These are phyloP conservation scores for Cymbopogon citratus DNA, from an alignment of 176 grass and related monocot genomes.

Conservation along the genomic window DNA sequence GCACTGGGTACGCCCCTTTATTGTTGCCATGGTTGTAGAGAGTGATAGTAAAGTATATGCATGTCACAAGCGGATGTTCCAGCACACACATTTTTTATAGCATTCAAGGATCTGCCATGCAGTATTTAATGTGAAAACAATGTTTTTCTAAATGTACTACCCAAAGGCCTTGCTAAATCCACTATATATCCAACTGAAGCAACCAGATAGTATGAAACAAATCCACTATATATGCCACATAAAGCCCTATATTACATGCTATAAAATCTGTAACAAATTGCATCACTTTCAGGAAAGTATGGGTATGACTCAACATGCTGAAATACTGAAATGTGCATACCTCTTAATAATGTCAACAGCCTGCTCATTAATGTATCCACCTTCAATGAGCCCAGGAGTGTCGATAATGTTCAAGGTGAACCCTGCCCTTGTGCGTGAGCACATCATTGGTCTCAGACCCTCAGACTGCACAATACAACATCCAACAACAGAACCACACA, in stretches of 20 bases:
- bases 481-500: not conserved
- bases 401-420: conserved; percentile 98
- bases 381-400: conserved; percentile 91
- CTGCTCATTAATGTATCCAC: conserved; percentile 94
- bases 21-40: not conserved
- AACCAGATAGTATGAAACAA: conserved; percentile 17
- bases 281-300: not conserved
- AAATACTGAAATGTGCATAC: conserved; percentile 23
- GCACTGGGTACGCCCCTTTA: too few relatives aligned
- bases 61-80: not conserved
- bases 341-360: conserved; percentile 94
- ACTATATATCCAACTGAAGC: not conserved
- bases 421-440: conserved; percentile 55
- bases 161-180: not conserved
- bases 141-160: not conserved
- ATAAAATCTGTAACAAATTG: not conserved
- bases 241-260: not conserved
- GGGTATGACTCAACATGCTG: not conserved
- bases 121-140: not conserved
- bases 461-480: conserved; percentile 57
- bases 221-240: not conserved
- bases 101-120: not conserved
- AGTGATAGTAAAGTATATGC: not conserved
- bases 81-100: not conserved
- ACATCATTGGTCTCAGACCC: conserved; percentile 84